Evolutionary conservation across 371 early-diverging fungal genomes (phyloP).

Genomic region (Polyrhizophydium stewartii): DNA sequence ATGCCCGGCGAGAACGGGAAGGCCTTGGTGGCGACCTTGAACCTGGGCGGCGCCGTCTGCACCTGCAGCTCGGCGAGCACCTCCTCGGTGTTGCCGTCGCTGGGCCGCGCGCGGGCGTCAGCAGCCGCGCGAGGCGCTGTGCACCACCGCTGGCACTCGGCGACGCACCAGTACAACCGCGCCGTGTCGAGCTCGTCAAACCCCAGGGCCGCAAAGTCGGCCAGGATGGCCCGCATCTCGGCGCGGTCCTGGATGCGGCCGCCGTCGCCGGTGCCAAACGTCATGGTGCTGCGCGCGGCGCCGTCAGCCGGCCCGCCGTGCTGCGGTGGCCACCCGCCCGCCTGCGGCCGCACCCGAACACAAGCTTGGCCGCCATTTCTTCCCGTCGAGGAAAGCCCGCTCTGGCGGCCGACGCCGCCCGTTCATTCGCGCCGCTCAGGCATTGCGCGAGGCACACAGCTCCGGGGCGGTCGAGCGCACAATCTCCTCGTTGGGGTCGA

Average conservation of each 20-base stretch:
- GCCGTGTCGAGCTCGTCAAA: conserved; percentile 47
- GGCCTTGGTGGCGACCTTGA: conserved; percentile 53
- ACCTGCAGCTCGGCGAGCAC: conserved; percentile 38
- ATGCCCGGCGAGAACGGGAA: conserved; percentile 52
- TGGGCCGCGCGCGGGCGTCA: conserved; percentile 26
- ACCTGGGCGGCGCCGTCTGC: conserved; percentile 9
- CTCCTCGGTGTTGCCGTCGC: conserved; percentile 54
- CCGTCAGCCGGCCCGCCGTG: too few relatives aligned
- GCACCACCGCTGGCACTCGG: too few relatives aligned
- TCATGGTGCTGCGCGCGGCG: conserved; percentile 21
- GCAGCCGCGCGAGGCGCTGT: not conserved
- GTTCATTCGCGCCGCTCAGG: too few relatives aligned
- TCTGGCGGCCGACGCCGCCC: too few relatives aligned
- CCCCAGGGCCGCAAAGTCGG: conserved; percentile 36
- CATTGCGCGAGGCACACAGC: too few relatives aligned
- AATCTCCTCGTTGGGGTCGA: too few relatives aligned
- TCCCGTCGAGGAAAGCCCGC: too few relatives aligned
- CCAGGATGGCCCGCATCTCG: conserved; percentile 36
- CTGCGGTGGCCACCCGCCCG: too few relatives aligned
- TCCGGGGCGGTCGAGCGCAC: too few relatives aligned
- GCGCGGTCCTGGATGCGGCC: conserved; percentile 41
- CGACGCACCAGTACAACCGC: conserved; percentile 36
- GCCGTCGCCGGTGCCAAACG: conserved; percentile 31
- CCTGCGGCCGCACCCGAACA: too few relatives aligned
- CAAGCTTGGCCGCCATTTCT: too few relatives aligned